These are phyloP conservation scores for Peribolospora baueri DNA, from an alignment of 768 basidiomycete genomes.

Conservation along the genomic window DNA sequence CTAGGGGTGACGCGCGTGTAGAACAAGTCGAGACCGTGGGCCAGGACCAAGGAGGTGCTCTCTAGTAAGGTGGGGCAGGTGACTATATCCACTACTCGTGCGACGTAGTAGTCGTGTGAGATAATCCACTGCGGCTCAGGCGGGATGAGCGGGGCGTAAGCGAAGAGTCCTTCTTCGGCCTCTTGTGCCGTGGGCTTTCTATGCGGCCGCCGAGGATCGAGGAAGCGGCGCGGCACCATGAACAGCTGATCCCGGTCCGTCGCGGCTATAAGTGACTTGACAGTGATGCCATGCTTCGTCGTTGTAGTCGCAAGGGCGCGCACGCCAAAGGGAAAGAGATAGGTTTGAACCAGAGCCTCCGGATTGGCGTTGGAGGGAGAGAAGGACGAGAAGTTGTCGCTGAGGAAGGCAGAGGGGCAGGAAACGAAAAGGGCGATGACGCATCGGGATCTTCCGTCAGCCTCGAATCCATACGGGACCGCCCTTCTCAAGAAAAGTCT, in stretches of 20 bases:
- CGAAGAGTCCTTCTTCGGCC: slow-evolving; percentile 57
- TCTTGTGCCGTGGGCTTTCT: slow-evolving; percentile 51
- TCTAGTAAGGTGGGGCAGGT: slow-evolving; percentile 69
- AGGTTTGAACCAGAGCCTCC: slow-evolving; percentile 40
- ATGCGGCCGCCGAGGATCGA: slow-evolving; percentile 66
- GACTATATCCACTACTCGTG: slow-evolving; percentile 37
- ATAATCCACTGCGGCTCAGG: slow-evolving; percentile 38
- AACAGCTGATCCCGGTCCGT: slow-evolving; percentile 49
- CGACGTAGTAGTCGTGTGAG: slow-evolving; percentile 34
- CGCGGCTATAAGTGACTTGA: slow-evolving; percentile 42
- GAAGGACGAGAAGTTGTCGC: neutral
- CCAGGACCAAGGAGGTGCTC: slow-evolving; percentile 70
- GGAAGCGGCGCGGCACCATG: slow-evolving; percentile 40
- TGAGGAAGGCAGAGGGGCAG: too few relatives aligned
- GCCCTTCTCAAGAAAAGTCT: too few relatives aligned
- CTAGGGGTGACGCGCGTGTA: slow-evolving; percentile 62
- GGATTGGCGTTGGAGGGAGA: neutral
- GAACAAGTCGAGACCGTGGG: slow-evolving; percentile 74
- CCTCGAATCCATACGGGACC: too few relatives aligned
- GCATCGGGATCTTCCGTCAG: too few relatives aligned
- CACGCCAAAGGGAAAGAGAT: slow-evolving; percentile 41
- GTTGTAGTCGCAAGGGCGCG: slow-evolving; percentile 47
- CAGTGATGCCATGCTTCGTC: slow-evolving; percentile 69
- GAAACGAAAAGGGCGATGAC: too few relatives aligned
- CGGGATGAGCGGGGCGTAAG: slow-evolving; percentile 56